Percentiles rank a stretch among this genome's conserved stretches.
Conservation (phyloP, 306 rosid species). For the Senna tora region DNA sequence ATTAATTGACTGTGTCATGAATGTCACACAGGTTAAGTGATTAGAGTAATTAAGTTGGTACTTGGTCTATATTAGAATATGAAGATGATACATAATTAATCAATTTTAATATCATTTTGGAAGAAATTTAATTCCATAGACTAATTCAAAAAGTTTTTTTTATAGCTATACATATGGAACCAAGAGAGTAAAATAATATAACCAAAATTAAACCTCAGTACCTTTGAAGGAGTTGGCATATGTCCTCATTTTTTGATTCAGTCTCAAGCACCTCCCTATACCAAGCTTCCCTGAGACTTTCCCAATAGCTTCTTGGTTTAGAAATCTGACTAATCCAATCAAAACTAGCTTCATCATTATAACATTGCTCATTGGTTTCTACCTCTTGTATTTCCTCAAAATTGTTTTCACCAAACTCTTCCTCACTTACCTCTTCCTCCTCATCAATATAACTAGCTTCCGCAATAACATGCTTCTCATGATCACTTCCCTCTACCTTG, state of each 20-base stretch:
- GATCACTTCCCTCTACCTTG: slow-evolving; percentile 38
- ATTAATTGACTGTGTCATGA: too few relatives aligned
- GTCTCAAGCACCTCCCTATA: slow-evolving; percentile 72
- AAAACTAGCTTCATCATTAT: slow-evolving; percentile 45
- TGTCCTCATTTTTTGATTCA: slow-evolving; percentile 69
- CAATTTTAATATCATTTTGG: too few relatives aligned
- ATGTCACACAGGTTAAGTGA: too few relatives aligned
- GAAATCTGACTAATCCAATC: slow-evolving; percentile 84
- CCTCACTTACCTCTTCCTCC: slow-evolving; percentile 40
- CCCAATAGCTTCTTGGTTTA: slow-evolving; percentile 90
- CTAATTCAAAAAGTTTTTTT: too few relatives aligned
- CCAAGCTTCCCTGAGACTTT: slow-evolving; percentile 74
- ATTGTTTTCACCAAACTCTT: slow-evolving; percentile 28
- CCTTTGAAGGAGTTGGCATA: slow-evolving; percentile 79
- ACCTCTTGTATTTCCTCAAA: slow-evolving; percentile 47
- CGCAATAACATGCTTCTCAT: slow-evolving; percentile 27
- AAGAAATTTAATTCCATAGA: too few relatives aligned
- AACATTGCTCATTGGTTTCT: slow-evolving; percentile 39
- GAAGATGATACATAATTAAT: too few relatives aligned
- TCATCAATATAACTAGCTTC: slow-evolving; percentile 35
- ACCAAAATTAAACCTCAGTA: slow-evolving; percentile 15
- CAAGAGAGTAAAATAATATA: background rate
- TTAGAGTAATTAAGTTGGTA: too few relatives aligned
- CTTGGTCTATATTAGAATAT: too few relatives aligned
- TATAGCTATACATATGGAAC: too few relatives aligned